These are phyloP conservation scores for Ceriops tagal DNA, from an alignment of 345 rosid species.

Conservation along the genomic window DNA sequence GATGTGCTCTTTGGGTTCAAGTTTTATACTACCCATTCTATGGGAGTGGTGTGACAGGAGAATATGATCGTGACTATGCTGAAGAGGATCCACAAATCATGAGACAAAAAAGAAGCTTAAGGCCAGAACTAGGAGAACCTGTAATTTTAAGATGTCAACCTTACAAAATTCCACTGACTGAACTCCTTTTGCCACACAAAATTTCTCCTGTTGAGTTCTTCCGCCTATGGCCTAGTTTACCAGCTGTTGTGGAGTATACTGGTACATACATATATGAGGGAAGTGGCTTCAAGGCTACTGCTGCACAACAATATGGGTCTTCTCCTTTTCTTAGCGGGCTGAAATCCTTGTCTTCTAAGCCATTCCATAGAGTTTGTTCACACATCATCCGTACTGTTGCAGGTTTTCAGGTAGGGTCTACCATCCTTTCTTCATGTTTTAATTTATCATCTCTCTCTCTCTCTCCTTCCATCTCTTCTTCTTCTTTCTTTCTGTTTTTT, in stretches of 20 bases:
- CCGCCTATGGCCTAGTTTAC: conserved; percentile 98
- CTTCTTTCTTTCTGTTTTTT: background rate
- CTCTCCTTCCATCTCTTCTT: background rate
- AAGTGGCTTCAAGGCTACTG: conserved; percentile 97
- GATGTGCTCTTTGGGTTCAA: conserved; percentile 96
- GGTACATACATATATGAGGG: conserved; percentile 91
- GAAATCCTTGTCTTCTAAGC: conserved; percentile 84
- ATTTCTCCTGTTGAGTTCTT: conserved; percentile 95
- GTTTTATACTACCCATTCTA: conserved; percentile 90
- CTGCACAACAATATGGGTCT: conserved; percentile 95
- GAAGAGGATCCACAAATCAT: conserved; percentile 85
- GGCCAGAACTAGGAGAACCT: conserved; percentile 93
- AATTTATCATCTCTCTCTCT: background rate
- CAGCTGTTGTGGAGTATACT: conserved; percentile 79
- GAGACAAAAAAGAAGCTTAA: conserved; percentile 75
- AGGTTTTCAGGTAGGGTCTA: conserved; percentile 76
- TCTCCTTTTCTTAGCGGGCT: conserved; percentile 93
- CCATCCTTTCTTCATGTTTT: conserved; percentile 1
- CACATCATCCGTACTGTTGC: conserved; percentile 93
- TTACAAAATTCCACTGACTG: conserved; percentile 92
- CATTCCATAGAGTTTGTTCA: conserved; percentile 89
- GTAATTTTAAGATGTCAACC: conserved; percentile 95
- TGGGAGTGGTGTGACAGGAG: conserved; percentile 77
- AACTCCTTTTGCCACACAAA: conserved; percentile 90
- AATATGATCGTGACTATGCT: conserved; percentile 79